A percentile compares a stretch with the other conserved stretches of the same genome.
Conservation (phyloP, 441 rosid species). For the Eutrema salsugineum region DNA sequence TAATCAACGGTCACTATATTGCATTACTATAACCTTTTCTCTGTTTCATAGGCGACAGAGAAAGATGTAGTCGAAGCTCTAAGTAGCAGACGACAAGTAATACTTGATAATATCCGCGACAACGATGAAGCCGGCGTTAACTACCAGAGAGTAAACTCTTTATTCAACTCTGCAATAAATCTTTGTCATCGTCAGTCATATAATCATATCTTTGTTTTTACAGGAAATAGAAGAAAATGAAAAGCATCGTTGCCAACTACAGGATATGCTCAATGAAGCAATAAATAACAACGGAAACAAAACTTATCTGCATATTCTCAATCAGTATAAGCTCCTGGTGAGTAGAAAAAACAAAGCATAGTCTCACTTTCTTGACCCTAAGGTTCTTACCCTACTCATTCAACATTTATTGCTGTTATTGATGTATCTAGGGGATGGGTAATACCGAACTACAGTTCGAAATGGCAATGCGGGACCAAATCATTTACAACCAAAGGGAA, state of each 20-base stretch:
- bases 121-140: slow-evolving; percentile 87
- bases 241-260: slow-evolving; percentile 70
- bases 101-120: slow-evolving; percentile 95
- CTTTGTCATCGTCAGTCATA: background rate
- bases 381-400: background rate
- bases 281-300: slow-evolving; percentile 72
- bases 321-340: slow-evolving; percentile 93
- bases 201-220: slow-evolving; percentile 10
- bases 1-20: background rate
- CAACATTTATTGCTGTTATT: slow-evolving; percentile 17
- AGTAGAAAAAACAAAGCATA: slow-evolving; percentile 28
- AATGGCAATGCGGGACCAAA: slow-evolving; percentile 96
- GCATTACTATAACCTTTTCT: slow-evolving; percentile 3
- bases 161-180: background rate
- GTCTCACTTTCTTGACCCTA: background rate
- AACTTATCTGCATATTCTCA: slow-evolving; percentile 83
- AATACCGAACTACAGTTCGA: slow-evolving; percentile 92
- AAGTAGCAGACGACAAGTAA: slow-evolving; percentile 74
- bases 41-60: slow-evolving; percentile 51
- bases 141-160: slow-evolving; percentile 63
- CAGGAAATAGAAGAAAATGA: slow-evolving; percentile 91
- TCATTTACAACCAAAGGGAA: slow-evolving; percentile 83
- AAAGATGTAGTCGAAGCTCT: slow-evolving; percentile 61
- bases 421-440: slow-evolving; percentile 66
- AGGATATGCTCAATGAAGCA: slow-evolving; percentile 85